These are phyloP conservation scores for Borovskyia barvae DNA, from an alignment of 208 protist species.

Conservation along the genomic window DNA sequence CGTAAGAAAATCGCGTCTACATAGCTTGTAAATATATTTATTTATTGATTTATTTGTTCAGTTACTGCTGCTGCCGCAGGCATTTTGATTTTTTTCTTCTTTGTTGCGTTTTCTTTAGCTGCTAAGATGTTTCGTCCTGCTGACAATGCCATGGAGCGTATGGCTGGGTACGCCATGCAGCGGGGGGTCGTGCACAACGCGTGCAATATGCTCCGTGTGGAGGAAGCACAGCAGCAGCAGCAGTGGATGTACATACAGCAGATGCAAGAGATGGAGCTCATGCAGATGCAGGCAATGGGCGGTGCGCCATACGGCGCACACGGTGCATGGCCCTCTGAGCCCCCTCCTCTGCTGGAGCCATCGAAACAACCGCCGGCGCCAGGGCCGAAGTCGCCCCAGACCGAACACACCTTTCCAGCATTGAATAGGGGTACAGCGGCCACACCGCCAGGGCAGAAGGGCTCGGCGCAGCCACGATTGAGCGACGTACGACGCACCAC, in stretches of 20 bases:
- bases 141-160: slow-evolving; percentile 22
- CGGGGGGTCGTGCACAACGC: slow-evolving; percentile 28
- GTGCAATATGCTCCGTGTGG: slow-evolving; percentile 17
- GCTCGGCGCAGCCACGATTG: too few relatives aligned
- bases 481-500: too few relatives aligned
- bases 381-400: not conserved
- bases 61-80: not conserved
- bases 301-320: not conserved
- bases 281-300: slow-evolving; percentile 38
- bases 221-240: too few relatives aligned
- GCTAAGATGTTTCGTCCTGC: slow-evolving; percentile 26
- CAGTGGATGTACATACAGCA: slow-evolving; percentile 24
- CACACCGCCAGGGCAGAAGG: too few relatives aligned
- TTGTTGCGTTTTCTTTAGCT: not conserved
- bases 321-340: slow-evolving; percentile 2
- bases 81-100: not conserved
- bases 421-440: not conserved
- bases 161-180: slow-evolving; percentile 25
- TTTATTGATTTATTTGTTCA: not conserved
- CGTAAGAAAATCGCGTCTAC: not conserved
- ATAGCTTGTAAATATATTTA: not conserved
- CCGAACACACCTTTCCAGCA: too few relatives aligned
- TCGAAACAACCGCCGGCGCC: too few relatives aligned
- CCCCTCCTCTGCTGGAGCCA: not conserved
- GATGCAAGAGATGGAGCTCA: slow-evolving; percentile 31